These are phyloP conservation scores for Tulasnella sp. DNA, from an alignment of 768 basidiomycete species.

Conservation along the genomic window DNA sequence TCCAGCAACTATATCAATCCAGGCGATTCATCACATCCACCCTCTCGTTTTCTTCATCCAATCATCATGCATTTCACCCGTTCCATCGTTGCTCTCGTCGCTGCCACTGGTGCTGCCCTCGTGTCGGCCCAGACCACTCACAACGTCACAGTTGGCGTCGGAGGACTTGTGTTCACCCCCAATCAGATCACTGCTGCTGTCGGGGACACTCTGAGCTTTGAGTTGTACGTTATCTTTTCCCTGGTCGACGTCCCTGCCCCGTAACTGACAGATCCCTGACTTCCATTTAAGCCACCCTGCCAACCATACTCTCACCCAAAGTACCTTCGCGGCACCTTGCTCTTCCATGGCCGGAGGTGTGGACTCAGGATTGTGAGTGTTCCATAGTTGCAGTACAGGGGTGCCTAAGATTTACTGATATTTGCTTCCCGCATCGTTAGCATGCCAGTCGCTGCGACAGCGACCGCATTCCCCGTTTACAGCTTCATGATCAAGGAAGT, in stretches of 20 bases:
- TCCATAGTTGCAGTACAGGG: neutral
- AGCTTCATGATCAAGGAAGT: constrained; percentile 11
- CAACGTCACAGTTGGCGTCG: constrained; percentile 13
- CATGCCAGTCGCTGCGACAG: constrained; percentile 13
- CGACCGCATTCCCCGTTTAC: constrained; percentile 14
- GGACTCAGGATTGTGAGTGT: constrained; percentile 13
- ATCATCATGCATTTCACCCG: constrained; percentile 7
- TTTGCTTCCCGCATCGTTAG: neutral
- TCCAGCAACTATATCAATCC: too few relatives aligned
- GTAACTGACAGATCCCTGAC: neutral
- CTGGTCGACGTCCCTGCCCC: too few relatives aligned
- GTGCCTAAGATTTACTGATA: neutral
- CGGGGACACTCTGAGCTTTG: constrained; percentile 41
- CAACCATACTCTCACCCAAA: constrained; percentile 37
- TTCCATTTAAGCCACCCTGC: constrained; percentile 4
- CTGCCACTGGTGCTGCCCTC: neutral
- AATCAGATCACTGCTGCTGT: constrained; percentile 33
- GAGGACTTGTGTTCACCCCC: constrained; percentile 38
- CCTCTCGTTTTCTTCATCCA: neutral
- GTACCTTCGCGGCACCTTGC: constrained; percentile 29
- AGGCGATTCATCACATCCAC: neutral
- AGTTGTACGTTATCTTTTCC: constrained; percentile 26
- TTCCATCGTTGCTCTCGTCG: neutral
- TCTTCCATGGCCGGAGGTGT: constrained; percentile 9
- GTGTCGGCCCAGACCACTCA: constrained; percentile 5